phyloP scores from a whole-genome alignment of 768 basidiomycete species.

The Holtermannia corniformis region DNA sequence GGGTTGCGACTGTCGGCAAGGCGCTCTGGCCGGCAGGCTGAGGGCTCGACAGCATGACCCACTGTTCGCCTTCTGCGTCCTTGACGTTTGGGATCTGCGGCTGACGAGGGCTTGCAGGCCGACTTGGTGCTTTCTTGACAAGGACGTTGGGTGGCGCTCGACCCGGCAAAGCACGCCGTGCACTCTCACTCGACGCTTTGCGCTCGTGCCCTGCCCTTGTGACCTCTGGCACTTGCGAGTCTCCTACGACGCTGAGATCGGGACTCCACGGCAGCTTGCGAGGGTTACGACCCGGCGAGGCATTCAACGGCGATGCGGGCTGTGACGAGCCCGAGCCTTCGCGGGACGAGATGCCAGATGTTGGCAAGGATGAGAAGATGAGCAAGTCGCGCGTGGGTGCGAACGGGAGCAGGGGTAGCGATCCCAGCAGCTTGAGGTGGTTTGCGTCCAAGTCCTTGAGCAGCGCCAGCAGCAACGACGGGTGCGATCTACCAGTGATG shows the following conservation, averaged over 20 bases:
- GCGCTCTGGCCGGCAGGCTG: not conserved
- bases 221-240: not conserved
- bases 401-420: constrained; percentile 25
- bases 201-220: no score
- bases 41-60: not conserved
- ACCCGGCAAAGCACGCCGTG: not conserved
- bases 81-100: not conserved
- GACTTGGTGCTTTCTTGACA: no score
- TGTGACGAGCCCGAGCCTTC: not conserved
- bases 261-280: not conserved
- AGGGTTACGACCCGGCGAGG: not conserved
- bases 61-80: not conserved
- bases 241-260: not conserved
- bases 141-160: not conserved
- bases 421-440: constrained; percentile 22
- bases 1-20: no score
- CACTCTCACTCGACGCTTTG: not conserved
- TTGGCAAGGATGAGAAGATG: constrained; percentile 24
- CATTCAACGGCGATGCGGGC: not conserved
- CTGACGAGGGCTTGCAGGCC: no score
- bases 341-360: constrained; percentile 8
- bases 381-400: constrained; percentile 24
- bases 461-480: constrained; percentile 15
- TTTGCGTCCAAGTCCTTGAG: constrained; percentile 17
- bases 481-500: not conserved